phyloP scores from a whole-genome alignment of 2,329 filamentous ascomycete genomes.

The Apiospora phragmitis region DNA sequence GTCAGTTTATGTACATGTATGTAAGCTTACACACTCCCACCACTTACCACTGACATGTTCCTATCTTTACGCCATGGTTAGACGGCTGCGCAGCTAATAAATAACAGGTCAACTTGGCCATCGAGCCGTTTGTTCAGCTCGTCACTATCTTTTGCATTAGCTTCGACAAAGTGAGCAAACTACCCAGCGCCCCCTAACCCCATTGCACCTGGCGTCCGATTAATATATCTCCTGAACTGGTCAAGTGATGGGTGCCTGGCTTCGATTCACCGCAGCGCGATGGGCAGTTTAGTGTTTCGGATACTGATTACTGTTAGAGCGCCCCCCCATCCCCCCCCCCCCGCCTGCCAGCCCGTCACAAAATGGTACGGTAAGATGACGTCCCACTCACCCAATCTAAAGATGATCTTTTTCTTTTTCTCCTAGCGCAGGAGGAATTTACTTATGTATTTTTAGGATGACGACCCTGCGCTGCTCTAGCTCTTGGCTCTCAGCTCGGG shows the following conservation, averaged over 20 bases:
- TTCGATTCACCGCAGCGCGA: neutral
- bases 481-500: slow-evolving; percentile 2
- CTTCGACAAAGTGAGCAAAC: neutral
- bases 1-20: neutral
- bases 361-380: neutral
- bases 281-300: neutral
- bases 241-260: neutral
- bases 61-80: neutral
- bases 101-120: neutral
- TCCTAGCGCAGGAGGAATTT: neutral
- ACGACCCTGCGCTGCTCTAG: slow-evolving; percentile 4
- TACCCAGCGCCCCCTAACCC: neutral
- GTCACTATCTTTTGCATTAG: neutral
- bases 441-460: neutral
- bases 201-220: neutral
- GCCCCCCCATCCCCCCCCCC: too few relatives aligned
- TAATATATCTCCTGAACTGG: neutral
- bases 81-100: neutral
- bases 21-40: neutral
- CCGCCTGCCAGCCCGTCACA: neutral
- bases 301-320: neutral
- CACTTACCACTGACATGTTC: neutral
- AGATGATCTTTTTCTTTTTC: neutral
- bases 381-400: neutral
- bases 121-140: neutral